Conservation (phyloP, 2,329 filamentous ascomycete species). For the Diaporthe aspalathi region DNA sequence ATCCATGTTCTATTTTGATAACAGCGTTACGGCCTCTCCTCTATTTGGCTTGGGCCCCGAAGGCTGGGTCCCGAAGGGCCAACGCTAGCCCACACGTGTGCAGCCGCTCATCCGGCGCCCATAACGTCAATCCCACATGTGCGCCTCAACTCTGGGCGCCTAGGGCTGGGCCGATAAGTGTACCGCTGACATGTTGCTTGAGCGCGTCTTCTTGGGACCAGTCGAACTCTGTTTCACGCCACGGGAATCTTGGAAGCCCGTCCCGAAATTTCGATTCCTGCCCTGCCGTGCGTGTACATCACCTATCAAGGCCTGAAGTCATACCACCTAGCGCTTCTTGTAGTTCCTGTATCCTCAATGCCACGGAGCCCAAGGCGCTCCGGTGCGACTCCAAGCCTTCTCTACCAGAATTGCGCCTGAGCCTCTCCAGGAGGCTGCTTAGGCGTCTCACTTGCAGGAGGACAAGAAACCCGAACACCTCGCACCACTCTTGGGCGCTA, state of each 20-base stretch:
- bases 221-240: background rate
- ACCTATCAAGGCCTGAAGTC: constrained; percentile 10
- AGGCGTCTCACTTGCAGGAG: constrained; percentile 22
- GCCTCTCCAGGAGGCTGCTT: constrained; percentile 8
- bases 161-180: background rate
- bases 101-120: background rate
- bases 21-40: background rate
- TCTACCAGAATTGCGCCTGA: background rate
- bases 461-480: constrained; percentile 17
- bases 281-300: background rate
- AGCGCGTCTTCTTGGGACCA: background rate
- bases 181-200: background rate
- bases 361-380: constrained; percentile 4
- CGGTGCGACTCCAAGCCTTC: constrained; percentile 11
- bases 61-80: background rate
- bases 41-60: too few relatives aligned
- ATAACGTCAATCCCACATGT: background rate
- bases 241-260: background rate
- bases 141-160: too few relatives aligned
- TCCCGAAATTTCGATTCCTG: background rate
- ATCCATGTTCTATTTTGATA: background rate
- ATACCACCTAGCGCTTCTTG: constrained; percentile 21
- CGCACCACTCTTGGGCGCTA: background rate
- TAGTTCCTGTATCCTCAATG: constrained; percentile 5
- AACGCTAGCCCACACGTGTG: background rate